Base-by-base conservation (phyloP, 2,329 filamentous ascomycete genomes). In the Bipolaris gigantea region DNA sequence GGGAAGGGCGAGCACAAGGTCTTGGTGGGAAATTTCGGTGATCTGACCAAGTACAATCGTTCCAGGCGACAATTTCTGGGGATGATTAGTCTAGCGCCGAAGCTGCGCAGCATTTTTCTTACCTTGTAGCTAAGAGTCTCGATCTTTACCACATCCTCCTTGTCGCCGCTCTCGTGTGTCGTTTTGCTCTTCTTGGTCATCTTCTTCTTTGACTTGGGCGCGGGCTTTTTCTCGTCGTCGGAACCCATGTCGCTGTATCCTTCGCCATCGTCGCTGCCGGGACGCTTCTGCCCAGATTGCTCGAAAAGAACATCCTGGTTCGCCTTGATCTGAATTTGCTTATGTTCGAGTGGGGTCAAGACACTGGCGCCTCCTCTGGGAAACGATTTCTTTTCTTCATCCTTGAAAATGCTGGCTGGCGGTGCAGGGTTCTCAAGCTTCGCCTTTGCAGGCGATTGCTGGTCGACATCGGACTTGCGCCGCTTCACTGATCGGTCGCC, bases 321-420 rank as follows among this genome's bases (percentile, higher is more conserved):
- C 41, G 94, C 94, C 75, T 97, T 89, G 54, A 95, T 88, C 67
- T 94, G 89, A 59, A 99, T 97, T 76, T 97, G 91, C 78, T 96
- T 97, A 72, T 95, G 89, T 74, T 99, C 94, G 47, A 99, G 80
- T 18, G 94, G 92, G 2, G 94, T 97, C 71, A 99, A 79, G 48
- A 96, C 82, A 70, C 90, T 95, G 48, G 86, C 93, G 39, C 94
- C 95, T 51, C 94, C 94, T 81, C 94, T 86, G 63, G 94, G 93
- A 68, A 99, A 99, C 40, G 93, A 82, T 32, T 87, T 87, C 32
- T 87, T 87, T 71, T 97, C 94, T 62, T 97, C 94, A 62, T 94
- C 88, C 73, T 79, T 79, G 64, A 86, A 71, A 16, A 85, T 74
- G 19, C 80, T 81, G 53, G 43, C 33, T 35, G 66, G 62, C 19